These are phyloP conservation scores for Phytophthora citrophthora DNA, from an alignment of 352 stramenopile genomes.

Conservation along the genomic window DNA sequence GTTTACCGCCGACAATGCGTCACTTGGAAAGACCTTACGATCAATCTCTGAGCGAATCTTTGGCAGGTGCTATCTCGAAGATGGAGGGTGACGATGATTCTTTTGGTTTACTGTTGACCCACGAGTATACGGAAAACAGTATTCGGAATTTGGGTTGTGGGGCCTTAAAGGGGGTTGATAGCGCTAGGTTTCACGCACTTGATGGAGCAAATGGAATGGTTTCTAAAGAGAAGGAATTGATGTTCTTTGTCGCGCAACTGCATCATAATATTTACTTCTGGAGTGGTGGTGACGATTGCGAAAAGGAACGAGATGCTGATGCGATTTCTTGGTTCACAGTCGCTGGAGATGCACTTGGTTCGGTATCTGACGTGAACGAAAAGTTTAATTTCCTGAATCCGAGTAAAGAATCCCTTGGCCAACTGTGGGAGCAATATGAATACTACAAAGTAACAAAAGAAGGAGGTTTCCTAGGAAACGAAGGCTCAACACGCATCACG, in stretches of 20 bases:
- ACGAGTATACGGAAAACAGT: not conserved
- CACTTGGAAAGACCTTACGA: not conserved
- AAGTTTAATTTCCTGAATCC: not conserved
- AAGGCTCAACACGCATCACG: not conserved
- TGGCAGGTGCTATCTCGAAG: not conserved
- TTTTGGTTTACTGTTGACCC: not conserved
- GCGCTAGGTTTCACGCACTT: not conserved
- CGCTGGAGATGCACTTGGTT: not conserved
- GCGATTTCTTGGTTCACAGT: not conserved
- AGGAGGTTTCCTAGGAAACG: not conserved
- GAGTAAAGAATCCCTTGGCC: not conserved
- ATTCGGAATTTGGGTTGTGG: not conserved
- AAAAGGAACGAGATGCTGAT: not conserved
- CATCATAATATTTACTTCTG: not conserved
- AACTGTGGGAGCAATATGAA: not conserved
- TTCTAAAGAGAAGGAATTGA: not conserved
- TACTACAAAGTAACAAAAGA: not conserved
- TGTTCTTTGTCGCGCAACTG: too few relatives aligned
- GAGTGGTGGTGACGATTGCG: not conserved
- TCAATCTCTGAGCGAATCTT: not conserved
- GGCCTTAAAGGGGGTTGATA: not conserved
- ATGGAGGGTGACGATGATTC: not conserved
- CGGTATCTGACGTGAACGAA: not conserved
- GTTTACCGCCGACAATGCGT: too few relatives aligned
- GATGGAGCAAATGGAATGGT: not conserved